phyloP scores from a whole-genome alignment of 257 asterid species.

The Solanum neorickii region DNA sequence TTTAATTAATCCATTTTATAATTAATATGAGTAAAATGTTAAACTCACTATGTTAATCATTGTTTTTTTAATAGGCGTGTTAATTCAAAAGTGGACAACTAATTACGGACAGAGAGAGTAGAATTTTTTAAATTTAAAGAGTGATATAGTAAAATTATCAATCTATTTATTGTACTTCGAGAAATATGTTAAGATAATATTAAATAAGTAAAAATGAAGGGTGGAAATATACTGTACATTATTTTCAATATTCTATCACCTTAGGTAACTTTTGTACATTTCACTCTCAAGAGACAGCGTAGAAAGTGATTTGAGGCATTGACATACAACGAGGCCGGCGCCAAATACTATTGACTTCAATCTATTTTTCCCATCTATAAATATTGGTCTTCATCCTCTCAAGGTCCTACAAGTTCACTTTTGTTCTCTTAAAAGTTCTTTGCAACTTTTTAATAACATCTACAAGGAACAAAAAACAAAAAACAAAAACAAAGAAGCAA shows the following conservation, averaged over 20 bases:
- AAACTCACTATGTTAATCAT: no score
- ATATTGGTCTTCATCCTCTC: conserved; percentile 19
- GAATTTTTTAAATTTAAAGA: background rate
- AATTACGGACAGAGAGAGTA: no score
- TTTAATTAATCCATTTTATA: no score
- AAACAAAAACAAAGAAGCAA: background rate
- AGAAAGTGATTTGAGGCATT: background rate
- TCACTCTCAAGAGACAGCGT: background rate
- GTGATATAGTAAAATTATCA: background rate
- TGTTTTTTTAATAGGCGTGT: no score
- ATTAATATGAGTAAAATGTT: no score
- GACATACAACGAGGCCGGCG: conserved; percentile 43
- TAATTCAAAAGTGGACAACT: no score
- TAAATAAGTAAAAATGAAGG: background rate
- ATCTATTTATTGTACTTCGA: background rate
- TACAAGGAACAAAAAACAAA: background rate
- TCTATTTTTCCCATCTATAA: conserved; percentile 20
- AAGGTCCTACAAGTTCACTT: conserved; percentile 23
- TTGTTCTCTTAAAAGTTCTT: conserved; percentile 3
- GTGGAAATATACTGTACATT: background rate
- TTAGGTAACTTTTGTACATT: background rate
- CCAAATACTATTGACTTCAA: conserved; percentile 70
- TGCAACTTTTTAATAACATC: background rate
- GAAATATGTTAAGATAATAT: background rate
- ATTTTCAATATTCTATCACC: background rate